Evolutionary conservation across 768 basidiomycete genomes (phyloP).

Genomic region (Calocera cornea): DNA sequence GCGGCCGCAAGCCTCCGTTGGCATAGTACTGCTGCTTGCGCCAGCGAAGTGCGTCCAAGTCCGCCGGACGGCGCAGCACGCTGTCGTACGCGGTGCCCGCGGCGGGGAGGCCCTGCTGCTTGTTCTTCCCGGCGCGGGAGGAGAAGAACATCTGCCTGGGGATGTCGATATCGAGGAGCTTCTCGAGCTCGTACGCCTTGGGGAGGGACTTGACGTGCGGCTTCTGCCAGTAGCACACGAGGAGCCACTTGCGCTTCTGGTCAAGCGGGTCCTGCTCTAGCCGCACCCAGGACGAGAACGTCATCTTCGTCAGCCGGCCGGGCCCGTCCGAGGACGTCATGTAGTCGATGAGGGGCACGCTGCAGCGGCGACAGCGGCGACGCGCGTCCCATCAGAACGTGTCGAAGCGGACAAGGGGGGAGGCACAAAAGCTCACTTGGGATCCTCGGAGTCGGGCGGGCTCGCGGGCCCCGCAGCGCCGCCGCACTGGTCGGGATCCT

Average conservation of each 20-base stretch:
- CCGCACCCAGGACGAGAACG: not conserved
- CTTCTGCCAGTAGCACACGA: constrained; percentile 2
- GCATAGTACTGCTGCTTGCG: not conserved
- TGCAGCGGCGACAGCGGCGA: not conserved
- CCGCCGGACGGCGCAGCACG: not conserved
- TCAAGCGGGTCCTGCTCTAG: not conserved
- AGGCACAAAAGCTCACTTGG: not conserved
- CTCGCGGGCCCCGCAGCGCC: not conserved
- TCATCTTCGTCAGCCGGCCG: not conserved
- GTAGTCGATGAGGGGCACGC: not conserved
- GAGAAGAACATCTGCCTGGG: not conserved
- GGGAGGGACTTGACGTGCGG: constrained; percentile 2
- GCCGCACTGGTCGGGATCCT: not conserved
- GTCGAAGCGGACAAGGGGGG: too few species aligned
- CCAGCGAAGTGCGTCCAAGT: not conserved
- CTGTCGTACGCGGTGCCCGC: not conserved
- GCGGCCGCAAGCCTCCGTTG: not conserved
- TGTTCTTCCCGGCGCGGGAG: constrained; percentile 1
- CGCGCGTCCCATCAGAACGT: too few species aligned
- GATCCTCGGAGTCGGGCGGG: not conserved
- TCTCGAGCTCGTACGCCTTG: not conserved
- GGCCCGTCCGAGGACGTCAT: not conserved
- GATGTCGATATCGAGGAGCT: not conserved
- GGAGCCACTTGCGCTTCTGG: not conserved
- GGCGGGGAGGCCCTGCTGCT: not conserved